Conservation (phyloP, 2,329 filamentous ascomycete species). For the Scopulariopsis brevicaulis region DNA sequence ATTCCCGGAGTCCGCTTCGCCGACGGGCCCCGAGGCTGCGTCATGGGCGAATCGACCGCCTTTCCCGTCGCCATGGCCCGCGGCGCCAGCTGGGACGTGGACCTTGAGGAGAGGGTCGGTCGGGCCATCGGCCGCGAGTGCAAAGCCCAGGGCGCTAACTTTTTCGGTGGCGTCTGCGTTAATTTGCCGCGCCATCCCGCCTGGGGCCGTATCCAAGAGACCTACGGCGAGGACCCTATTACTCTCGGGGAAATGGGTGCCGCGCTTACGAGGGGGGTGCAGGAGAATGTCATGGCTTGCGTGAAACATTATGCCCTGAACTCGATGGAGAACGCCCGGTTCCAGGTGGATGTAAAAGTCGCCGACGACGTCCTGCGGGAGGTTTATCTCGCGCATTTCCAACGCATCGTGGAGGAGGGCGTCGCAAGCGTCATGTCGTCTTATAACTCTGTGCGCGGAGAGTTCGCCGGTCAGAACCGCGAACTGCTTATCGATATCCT, state of each 20-base stretch:
- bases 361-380: conserved; percentile 10
- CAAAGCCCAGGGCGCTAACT: conserved; percentile 10
- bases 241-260: conserved; percentile 11
- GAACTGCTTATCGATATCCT: conserved; percentile 9
- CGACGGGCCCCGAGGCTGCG: conserved; percentile 10
- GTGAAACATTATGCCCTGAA: conserved; percentile 13
- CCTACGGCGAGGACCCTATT: conserved; percentile 12
- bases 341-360: conserved; percentile 11
- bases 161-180: conserved; percentile 11
- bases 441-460: conserved; percentile 11
- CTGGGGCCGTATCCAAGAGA: conserved; percentile 13
- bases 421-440: conserved; percentile 9
- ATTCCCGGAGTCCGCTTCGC: conserved; percentile 9
- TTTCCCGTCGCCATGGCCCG: conserved; percentile 12
- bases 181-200: conserved; percentile 13
- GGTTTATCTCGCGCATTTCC: conserved; percentile 11
- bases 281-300: conserved; percentile 12
- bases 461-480: conserved; percentile 11
- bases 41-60: conserved; percentile 8
- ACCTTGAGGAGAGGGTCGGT: conserved; percentile 9
- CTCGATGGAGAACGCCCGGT: conserved; percentile 13
- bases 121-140: conserved; percentile 11
- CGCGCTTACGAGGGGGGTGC: conserved; percentile 9
- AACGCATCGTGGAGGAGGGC: conserved; percentile 8
- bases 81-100: conserved; percentile 11